Base-by-base conservation (phyloP, 805 yeast species). In the Wickerhamiella azyma region DNA sequence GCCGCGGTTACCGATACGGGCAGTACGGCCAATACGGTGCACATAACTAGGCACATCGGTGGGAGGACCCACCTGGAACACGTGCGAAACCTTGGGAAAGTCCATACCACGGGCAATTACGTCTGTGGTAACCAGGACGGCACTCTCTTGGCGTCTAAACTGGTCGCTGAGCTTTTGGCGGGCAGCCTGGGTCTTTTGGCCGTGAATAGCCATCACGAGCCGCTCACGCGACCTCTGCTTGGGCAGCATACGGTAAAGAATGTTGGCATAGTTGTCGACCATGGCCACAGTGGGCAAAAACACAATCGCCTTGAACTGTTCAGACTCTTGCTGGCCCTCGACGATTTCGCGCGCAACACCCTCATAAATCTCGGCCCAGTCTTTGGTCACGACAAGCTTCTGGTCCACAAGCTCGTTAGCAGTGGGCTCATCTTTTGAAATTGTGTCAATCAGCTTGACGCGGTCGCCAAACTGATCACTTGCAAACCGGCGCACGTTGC, bases 51-150 rank as follows among this genome's bases (percentile, higher is more conserved):
- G 75, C 19, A 77, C 64, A 48, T 79, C 84, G 40, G 71, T 65
- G 50, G 92, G 84, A n/a, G 79, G 71, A 53, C 89, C 83, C 46
- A 85, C 62, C 67, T 89, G 96, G 55, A 82, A 67, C 44, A 89
- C 96, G 59, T 85, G 84, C 21, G 85, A 66, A 26, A 89, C 94
- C 55, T 76, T 76, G 47, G 88, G 92, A 72, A 89, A 84, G 67
- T 89, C 96, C 81, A 89, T 79, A 54, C 97, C 97, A 66, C 97
- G 77, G 11, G 96, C 96, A 50, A 88, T 94, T 49, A 89, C 96
- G 64, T 86, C 94, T 6, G 96, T 83, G 47, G 89, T 79, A 46
- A 89, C 75, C 48, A 89, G 69, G 39, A 88, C 59, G 47, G 85
- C 82, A 26, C 62, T 50, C 21, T 59, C 55, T 13, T 68, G 54